Conservation (phyloP, 106 monocot species). For the Phalaenopsis aphrodite region DNA sequence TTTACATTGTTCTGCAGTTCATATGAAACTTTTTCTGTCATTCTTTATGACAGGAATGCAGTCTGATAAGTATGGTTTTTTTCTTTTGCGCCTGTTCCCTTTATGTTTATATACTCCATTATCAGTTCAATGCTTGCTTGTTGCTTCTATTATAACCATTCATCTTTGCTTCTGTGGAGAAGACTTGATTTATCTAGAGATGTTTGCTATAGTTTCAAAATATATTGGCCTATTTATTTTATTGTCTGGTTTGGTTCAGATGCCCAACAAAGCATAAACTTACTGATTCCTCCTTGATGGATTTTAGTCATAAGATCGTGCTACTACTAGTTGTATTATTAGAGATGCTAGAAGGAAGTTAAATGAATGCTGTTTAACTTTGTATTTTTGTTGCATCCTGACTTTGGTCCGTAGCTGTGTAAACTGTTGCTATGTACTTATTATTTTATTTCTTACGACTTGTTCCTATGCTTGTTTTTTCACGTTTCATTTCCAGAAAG, state of each 20-base stretch:
- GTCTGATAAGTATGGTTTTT: background rate
- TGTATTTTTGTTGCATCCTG: background rate
- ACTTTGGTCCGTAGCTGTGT: background rate
- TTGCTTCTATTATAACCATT: background rate
- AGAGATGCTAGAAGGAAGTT: background rate
- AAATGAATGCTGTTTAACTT: background rate
- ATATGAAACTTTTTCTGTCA: background rate
- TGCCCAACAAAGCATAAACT: background rate
- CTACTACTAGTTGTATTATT: background rate
- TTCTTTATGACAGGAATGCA: background rate
- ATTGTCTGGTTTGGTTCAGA: background rate
- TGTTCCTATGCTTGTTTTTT: background rate
- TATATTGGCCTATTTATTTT: background rate
- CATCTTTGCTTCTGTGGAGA: background rate
- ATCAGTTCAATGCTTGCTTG: background rate
- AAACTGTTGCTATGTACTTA: background rate
- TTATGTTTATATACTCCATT: background rate
- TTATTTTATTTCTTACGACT: background rate
- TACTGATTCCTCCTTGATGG: background rate
- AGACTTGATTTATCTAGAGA: constrained; percentile 1
- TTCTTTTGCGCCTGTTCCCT: background rate
- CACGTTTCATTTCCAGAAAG: background rate
- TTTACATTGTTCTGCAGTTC: background rate
- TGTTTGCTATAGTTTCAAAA: background rate
- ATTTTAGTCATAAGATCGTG: background rate